These are phyloP conservation scores for Nakazawaea populi DNA, from an alignment of 805 yeast genomes.

Conservation along the genomic window DNA sequence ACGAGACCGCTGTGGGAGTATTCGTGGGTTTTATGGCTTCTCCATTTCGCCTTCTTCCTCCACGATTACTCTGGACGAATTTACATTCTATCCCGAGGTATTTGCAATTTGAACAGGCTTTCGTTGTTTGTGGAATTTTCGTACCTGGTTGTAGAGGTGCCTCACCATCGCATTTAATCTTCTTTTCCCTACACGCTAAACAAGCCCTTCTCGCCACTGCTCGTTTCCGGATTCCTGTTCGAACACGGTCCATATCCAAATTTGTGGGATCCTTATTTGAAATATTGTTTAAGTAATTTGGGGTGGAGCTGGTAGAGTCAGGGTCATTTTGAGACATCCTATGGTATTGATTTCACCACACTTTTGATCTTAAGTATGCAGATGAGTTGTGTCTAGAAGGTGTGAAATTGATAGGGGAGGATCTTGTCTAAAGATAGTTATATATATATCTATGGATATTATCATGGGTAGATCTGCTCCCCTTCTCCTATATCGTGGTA, in stretches of 20 bases:
- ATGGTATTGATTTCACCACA: too few species aligned
- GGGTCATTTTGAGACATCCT: neutral
- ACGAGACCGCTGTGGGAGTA: neutral
- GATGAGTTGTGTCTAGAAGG: too few species aligned
- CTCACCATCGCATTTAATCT: constrained; percentile 64
- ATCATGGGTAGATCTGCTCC: too few species aligned
- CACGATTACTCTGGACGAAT: constrained; percentile 50
- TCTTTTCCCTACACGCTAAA: constrained; percentile 57
- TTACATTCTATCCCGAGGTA: constrained; percentile 41
- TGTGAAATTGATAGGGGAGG: too few species aligned
- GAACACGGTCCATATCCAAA: neutral
- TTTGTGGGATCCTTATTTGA: neutral
- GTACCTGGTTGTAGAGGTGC: constrained; percentile 17
- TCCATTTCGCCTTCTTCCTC: constrained; percentile 44
- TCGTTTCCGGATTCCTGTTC: constrained; percentile 22
- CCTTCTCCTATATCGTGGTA: too few species aligned
- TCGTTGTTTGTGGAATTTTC: constrained; percentile 13
- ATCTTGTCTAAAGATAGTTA: too few species aligned
- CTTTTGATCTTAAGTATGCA: too few species aligned
- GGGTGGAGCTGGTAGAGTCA: neutral
- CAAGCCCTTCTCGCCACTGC: constrained; percentile 59
- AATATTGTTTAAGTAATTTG: neutral
- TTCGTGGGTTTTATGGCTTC: neutral
- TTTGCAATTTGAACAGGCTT: constrained; percentile 44
- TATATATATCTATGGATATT: too few species aligned